Evolutionary conservation across 169 alveolate species (phyloP), one percentile per base, ranked within the genome.

Genomic region (Neospora caninum): DNA sequence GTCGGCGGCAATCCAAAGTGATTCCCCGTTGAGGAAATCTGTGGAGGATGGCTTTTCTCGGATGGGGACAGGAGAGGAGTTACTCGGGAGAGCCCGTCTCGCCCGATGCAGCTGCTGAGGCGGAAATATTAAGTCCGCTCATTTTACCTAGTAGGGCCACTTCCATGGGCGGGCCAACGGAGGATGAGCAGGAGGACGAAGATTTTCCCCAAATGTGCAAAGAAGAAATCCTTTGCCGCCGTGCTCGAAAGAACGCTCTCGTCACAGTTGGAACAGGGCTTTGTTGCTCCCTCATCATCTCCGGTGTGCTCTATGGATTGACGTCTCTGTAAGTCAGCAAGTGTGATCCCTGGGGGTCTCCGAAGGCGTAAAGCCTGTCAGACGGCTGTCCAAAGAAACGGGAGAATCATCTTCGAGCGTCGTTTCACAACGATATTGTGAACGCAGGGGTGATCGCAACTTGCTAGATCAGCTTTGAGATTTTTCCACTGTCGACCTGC

Each of bases 21-120:
- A 49, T 13, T 49, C 4, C 58, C 58, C 58, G 20, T 27, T 64
- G 25, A 64, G n/a, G 73, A 64, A 64, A 22, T 22, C 1, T 16
- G n/a, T 27, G 73, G 73, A 64, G 73, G 42, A 78, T 78, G 86
- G 86, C 42, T n/a, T n/a, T 20, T 38, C 31, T 78, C 42, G 42
- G 86, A 13, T 78, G 86, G 86, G 31, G 86, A 2, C 45, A 78
- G 86, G n/a, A 36, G 43, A 78, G 29, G 27, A 36, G 86, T n/a
- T 16, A 7, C 39, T 36, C 86, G 86, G 86, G 31, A 43, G 45
- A n/a, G 86, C 43, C 86, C 29, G 10, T 78, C n/a, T 64, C 73
- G 73, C 34, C 73, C 31, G 49, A 78, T 2, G 86, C 86, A 18
- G 86, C 39, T 78, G 86, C 86, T n/a, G 86, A 78, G 86, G 86